Conservation (phyloP, 306 rosid genomes). For the Ormosia emarginata region DNA sequence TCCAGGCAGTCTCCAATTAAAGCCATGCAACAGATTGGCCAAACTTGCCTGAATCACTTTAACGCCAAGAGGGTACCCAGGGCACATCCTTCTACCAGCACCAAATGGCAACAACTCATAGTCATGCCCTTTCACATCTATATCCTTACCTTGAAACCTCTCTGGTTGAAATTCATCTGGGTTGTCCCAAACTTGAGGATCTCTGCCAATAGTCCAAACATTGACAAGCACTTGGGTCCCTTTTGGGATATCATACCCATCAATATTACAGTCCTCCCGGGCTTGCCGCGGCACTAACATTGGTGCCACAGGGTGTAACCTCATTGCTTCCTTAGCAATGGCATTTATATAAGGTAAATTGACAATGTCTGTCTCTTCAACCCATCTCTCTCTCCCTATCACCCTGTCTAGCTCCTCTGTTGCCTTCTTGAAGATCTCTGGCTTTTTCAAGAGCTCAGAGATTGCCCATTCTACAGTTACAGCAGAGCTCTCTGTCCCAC, state of each 20-base stretch:
- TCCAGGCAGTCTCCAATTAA: constrained; percentile 58
- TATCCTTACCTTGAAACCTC: constrained; percentile 50
- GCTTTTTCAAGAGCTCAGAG: constrained; percentile 53
- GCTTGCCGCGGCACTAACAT: constrained; percentile 62
- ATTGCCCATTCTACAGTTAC: constrained; percentile 81
- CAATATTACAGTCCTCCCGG: constrained; percentile 41
- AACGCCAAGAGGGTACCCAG: constrained; percentile 71
- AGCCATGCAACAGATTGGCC: constrained; percentile 83
- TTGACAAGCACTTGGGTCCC: constrained; percentile 55
- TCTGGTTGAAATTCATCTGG: constrained; percentile 64
- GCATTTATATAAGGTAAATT: constrained; percentile 54
- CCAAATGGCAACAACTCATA: constrained; percentile 82
- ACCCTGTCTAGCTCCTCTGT: constrained; percentile 67
- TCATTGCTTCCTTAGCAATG: constrained; percentile 66
- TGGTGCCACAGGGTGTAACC: constrained; percentile 87
- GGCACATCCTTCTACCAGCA: constrained; percentile 88
- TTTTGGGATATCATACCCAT: constrained; percentile 66
- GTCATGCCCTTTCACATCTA: constrained; percentile 72
- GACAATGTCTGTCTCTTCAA: constrained; percentile 67
- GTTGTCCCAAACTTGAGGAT: constrained; percentile 62
- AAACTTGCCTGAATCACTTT: constrained; percentile 74
- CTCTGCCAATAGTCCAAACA: constrained; percentile 67
- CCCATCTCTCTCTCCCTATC: constrained; percentile 77
- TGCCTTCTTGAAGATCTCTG: constrained; percentile 54
- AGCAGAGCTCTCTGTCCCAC: constrained; percentile 83